Base-by-base conservation (phyloP, 805 yeast species). In the Isabelozyma rhagii region DNA sequence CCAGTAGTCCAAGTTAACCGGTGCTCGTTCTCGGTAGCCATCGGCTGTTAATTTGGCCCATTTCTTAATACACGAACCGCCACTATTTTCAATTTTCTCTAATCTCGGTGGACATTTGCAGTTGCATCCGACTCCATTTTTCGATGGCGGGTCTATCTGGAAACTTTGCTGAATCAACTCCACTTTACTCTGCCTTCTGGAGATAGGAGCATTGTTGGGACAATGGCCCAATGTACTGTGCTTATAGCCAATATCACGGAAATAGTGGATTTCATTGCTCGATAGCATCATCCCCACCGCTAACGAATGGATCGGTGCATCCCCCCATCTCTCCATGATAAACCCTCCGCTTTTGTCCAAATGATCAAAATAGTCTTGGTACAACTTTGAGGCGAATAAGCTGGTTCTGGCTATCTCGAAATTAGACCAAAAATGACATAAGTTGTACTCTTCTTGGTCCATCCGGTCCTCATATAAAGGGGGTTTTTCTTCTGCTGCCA, bases 311-410 rank as follows among this genome's bases (percentile, higher is more conserved):
- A 93, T 84, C 0, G 97, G 97, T 0, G 97, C 97, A 74, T 93
- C 98, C 1, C 98, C 98, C 98, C 98, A 93, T 60, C 99, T 73
- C 65, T 94, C 97, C 47, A 80, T 78, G 77, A 84, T 91, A 62
- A 93, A 92, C 0, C 98, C 97, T 9, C 92, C 89, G 4, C 83
- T 71, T 7, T 66, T 45, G 49, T 94, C 97, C 45, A 93, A 67
- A 56, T 74, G 80, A 39, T 83, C 69, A 64, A 89, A 89, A 64
- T 84, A 92, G 25, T 74, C 74, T 45, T 81, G 76, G 67, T 93
- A 94, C 17, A 75, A 64, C 5, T 79, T 77, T 18, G 87, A 81
- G 41, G 79, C 74, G 74, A 89, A 92, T 15, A 92, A 65, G 57
- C 85, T 91, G 1, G 91, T 80, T 47, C 88, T 72, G 4, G 97